A percentile compares a stretch with the other conserved stretches of the same genome.
These are phyloP conservation scores for Penicillium sp. DNA, from an alignment of 2,329 filamentous ascomycete species.

Conservation along the genomic window DNA sequence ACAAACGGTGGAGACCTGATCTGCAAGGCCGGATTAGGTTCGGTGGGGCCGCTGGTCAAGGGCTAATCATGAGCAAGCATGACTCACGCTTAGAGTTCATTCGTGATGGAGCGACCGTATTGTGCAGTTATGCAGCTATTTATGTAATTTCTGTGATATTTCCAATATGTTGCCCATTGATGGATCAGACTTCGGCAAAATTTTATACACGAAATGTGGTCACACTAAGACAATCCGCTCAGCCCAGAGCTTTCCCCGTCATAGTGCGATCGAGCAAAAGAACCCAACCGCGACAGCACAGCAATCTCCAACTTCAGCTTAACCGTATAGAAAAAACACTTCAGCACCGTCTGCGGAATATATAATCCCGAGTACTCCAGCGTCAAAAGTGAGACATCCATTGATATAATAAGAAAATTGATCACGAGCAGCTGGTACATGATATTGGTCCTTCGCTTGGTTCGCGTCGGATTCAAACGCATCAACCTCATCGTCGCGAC, in stretches of 20 bases:
- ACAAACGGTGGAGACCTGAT: too few relatives aligned
- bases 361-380: constrained; percentile 7
- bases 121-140: too few relatives aligned
- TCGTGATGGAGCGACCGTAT: too few relatives aligned
- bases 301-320: constrained; percentile 14
- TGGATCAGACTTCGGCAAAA: too few relatives aligned
- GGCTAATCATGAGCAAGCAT: too few relatives aligned
- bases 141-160: too few relatives aligned
- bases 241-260: not conserved
- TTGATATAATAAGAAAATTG: constrained; percentile 9
- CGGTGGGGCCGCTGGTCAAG: too few relatives aligned
- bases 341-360: constrained; percentile 9
- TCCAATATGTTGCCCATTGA: too few relatives aligned
- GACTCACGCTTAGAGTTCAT: too few relatives aligned
- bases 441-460: constrained; percentile 7
- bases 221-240: not conserved
- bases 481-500: constrained; percentile 7
- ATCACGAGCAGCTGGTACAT: constrained; percentile 15
- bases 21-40: too few relatives aligned
- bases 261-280: constrained; percentile 1
- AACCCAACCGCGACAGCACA: constrained; percentile 3
- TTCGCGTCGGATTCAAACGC: constrained; percentile 3
- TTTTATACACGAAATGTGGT: not conserved
- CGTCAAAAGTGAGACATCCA: constrained; percentile 12
- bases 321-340: constrained; percentile 11